phyloP scores from a whole-genome alignment of 768 basidiomycete species.

The Tricholoma bakamatsutake region DNA sequence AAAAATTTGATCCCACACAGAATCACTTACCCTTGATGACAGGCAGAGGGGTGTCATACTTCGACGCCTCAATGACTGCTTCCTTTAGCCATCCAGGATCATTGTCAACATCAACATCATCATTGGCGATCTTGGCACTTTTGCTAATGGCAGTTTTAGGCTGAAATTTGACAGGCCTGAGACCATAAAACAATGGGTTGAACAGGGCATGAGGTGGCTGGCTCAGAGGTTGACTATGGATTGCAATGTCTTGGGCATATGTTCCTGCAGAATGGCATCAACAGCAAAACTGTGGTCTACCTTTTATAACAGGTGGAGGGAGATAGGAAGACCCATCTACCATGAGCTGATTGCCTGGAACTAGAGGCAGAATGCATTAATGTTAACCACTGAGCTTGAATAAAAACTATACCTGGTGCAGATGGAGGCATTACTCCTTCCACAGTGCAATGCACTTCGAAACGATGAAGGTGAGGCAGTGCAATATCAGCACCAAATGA shows the following conservation, averaged over 20 bases:
- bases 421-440: slow-evolving; percentile 1
- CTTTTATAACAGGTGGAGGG: slow-evolving; percentile 1
- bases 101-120: too few relatives aligned
- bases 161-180: too few relatives aligned
- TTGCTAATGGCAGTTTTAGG: too few relatives aligned
- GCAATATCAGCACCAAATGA: slow-evolving; percentile 9
- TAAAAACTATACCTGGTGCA: neutral
- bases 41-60: neutral
- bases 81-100: too few relatives aligned
- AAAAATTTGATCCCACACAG: neutral
- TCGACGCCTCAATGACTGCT: too few relatives aligned
- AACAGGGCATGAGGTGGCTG: too few relatives aligned
- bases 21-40: neutral
- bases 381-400: neutral
- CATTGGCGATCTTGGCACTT: too few relatives aligned
- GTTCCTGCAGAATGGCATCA: neutral
- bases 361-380: neutral
- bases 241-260: too few relatives aligned
- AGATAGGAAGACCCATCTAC: neutral
- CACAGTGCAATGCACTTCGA: slow-evolving; percentile 1
- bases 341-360: neutral
- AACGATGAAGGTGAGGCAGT: slow-evolving; percentile 8
- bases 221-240: too few relatives aligned
- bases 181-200: too few relatives aligned
- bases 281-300: slow-evolving; percentile 2